phyloP scores from a whole-genome alignment of 2,329 filamentous ascomycete genomes.

The Aureobasidium sp. region DNA sequence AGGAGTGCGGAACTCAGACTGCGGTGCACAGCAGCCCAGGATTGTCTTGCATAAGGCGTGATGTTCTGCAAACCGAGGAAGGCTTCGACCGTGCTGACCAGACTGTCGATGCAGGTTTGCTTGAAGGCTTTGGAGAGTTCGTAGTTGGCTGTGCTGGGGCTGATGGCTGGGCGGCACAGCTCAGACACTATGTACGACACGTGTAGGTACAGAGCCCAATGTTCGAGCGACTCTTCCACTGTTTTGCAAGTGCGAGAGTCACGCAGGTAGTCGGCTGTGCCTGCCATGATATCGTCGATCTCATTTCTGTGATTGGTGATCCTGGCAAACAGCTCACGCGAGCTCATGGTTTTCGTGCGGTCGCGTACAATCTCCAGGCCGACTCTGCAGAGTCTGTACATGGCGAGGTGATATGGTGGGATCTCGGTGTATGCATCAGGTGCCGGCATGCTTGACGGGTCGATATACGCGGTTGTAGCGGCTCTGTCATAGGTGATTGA shows the following conservation, averaged over 20 bases:
- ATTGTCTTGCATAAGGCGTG: conserved; percentile 35
- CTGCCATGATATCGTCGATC: conserved; percentile 49
- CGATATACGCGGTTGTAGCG: conserved; percentile 45
- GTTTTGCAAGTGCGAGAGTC: conserved; percentile 42
- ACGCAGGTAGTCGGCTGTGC: conserved; percentile 49
- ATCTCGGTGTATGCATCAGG: conserved; percentile 26
- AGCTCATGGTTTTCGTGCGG: conserved; percentile 45
- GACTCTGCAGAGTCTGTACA: conserved; percentile 47
- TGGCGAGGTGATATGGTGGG: conserved; percentile 49
- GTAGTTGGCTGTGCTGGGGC: conserved; percentile 37
- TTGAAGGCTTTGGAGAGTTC: conserved; percentile 41
- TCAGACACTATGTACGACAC: conserved; percentile 55
- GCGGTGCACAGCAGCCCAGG: conserved; percentile 36
- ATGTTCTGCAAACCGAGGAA: conserved; percentile 51
- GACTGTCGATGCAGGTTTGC: conserved; percentile 44
- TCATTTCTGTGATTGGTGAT: conserved; percentile 50
- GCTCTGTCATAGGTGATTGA: conserved; percentile 55
- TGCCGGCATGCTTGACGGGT: conserved; percentile 36
- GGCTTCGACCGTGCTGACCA: conserved; percentile 50
- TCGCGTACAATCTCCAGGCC: conserved; percentile 53
- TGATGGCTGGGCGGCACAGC: conserved; percentile 53
- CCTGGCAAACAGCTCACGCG: conserved; percentile 41
- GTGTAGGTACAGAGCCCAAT: conserved; percentile 53
- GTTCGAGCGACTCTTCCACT: conserved; percentile 48
- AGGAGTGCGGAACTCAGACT: conserved; percentile 36